Evolutionary conservation across 2,329 filamentous ascomycete genomes (phyloP).

Genomic region (Aspergillus sp.): DNA sequence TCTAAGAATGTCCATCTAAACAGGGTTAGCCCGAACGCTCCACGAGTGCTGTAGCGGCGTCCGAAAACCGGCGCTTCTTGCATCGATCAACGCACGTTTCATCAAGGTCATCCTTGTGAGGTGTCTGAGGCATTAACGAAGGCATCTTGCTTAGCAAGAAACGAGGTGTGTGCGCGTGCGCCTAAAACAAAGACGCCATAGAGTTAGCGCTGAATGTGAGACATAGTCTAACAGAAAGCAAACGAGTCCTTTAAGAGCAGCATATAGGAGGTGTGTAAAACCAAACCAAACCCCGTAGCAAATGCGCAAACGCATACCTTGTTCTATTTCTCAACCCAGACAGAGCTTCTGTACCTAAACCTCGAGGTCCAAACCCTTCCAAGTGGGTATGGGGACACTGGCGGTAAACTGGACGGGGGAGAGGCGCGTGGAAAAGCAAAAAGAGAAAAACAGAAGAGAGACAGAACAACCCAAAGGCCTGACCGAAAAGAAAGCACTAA

Average conservation of each 20-base stretch:
- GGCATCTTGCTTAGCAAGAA: conserved; percentile 22
- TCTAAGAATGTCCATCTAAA: conserved; percentile 82
- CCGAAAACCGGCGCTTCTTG: not conserved
- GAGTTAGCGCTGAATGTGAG: conserved; percentile 2
- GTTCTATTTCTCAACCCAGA: too few relatives aligned
- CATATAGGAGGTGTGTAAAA: too few relatives aligned
- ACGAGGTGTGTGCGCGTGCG: not conserved
- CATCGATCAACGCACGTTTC: conserved; percentile 49
- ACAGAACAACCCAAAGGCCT: not conserved
- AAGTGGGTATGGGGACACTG: conserved; percentile 3
- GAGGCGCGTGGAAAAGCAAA: conserved; percentile 3
- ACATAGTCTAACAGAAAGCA: not conserved
- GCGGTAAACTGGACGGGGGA: conserved; percentile 13
- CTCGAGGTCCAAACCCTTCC: too few relatives aligned
- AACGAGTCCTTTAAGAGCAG: too few relatives aligned
- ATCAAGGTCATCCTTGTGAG: conserved; percentile 51
- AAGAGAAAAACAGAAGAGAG: not conserved
- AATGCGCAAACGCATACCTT: too few relatives aligned
- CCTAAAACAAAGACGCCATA: conserved; percentile 1
- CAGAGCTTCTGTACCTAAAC: too few relatives aligned
- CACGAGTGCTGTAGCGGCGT: not conserved
- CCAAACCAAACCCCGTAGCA: too few relatives aligned
- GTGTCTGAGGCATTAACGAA: conserved; percentile 35
- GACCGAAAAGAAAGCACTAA: too few relatives aligned
- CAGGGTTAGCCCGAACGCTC: conserved; percentile 11